Percentiles rank a stretch among this genome's conserved stretches.
These are phyloP conservation scores for Chara braunii DNA, from an alignment of 139 green algal genomes.

Conservation along the genomic window DNA sequence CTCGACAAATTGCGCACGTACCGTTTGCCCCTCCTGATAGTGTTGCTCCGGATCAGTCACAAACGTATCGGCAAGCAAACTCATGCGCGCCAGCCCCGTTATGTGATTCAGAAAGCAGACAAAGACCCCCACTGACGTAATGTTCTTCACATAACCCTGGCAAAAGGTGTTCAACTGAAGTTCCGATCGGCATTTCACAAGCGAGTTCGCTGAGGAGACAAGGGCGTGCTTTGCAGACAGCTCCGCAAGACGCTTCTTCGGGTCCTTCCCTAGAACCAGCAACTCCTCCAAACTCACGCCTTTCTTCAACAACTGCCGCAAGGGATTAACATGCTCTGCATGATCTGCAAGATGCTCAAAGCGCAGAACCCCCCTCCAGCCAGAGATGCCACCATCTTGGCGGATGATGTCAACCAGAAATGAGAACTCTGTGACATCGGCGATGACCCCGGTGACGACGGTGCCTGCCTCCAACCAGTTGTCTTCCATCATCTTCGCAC, in stretches of 20 bases:
- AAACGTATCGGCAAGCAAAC: constrained; percentile 62
- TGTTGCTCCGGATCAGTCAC: constrained; percentile 57
- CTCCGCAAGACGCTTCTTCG: too few species aligned
- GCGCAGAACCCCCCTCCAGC: constrained; percentile 10
- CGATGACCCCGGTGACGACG: background rate
- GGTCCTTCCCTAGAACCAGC: constrained; percentile 27
- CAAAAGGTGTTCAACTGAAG: background rate
- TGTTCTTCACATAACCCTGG: constrained; percentile 69
- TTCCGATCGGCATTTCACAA: too few species aligned
- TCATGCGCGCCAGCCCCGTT: constrained; percentile 54
- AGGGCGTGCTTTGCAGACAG: constrained; percentile 23
- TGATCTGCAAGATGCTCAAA: constrained; percentile 23
- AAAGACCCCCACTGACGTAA: constrained; percentile 66
- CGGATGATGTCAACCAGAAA: background rate
- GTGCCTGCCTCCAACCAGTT: background rate
- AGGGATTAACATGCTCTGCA: constrained; percentile 18
- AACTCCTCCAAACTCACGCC: constrained; percentile 5
- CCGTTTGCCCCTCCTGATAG: constrained; percentile 63
- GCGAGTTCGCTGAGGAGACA: constrained; percentile 15
- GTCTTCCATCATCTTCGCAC: background rate
- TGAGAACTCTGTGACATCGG: background rate
- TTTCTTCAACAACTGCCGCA: constrained; percentile 3
- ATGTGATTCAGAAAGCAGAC: constrained; percentile 75
- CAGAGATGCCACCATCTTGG: too few species aligned
- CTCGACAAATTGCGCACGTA: constrained; percentile 49